Evolutionary conservation across 805 yeast genomes (phyloP), one percentile per base, ranked within the genome.

Genomic region (Nakazawaea peltata): DNA sequence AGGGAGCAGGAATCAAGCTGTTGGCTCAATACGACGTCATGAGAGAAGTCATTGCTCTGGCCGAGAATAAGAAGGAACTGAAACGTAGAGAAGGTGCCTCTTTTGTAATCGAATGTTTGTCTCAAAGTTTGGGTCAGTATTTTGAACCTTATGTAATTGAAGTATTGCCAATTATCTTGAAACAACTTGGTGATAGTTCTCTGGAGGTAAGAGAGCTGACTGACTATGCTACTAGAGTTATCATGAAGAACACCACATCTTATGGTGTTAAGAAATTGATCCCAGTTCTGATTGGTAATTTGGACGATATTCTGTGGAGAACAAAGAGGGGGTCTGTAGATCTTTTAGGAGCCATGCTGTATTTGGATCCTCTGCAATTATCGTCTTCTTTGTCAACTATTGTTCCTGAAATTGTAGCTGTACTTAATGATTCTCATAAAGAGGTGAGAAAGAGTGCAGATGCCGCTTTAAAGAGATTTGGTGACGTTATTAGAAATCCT

Each of bases 371-470:
- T 3, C 71, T 92, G 2, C 98, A 92, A 53, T 67, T 92, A 45
- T 86, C 97, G 2, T 72, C 88, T 0, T 86, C 96, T 0, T 65
- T 92, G 47, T 82, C 96, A 0, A 76, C 77, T 0, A 90, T 92
- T 61, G 85, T 92, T 41, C 99, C 99, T 2, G 95, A 90, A 53
- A 87, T 92, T 59, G 98, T 90, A 38, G 88, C 92, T 44, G 95
- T 88, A 18, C 65, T 92, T 51, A 87, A 83, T 50, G 98, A 92
- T 50, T 76, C 97, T 0, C 99, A 92, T 58, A 90, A 90, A 52
- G 98, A 92, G 53, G 98, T 92, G 15, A 72, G 99, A 42, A 85
- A 83, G 45, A 94, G 98, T 1, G 98, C 97, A 2, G 95, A 85
- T 53, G 77, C 72, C 46, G 73, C 96, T 2, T 67, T 92, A 58